A percentile compares a stretch with the other conserved stretches of the same genome.
Evolutionary conservation across 768 basidiomycete genomes (phyloP).

Genomic region (Cyathus striatus): DNA sequence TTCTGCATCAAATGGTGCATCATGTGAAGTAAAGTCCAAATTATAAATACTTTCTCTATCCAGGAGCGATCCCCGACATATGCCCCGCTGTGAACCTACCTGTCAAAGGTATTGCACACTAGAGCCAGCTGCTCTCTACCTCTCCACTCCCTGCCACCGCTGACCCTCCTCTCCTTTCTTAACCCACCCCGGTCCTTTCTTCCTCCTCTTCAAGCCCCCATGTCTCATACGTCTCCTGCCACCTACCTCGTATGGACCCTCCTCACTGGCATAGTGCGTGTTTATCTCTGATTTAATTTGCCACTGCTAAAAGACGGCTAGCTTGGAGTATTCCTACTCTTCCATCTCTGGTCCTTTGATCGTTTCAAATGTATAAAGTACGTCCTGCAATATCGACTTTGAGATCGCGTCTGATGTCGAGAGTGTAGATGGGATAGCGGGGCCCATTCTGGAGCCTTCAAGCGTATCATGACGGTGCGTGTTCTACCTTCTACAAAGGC

Average conservation of each 20-base stretch:
- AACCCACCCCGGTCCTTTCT: not conserved
- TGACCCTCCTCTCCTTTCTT: not conserved
- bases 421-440: conserved; percentile 64
- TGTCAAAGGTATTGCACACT: not conserved
- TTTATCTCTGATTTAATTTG: too few species aligned
- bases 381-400: conserved; percentile 10
- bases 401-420: not conserved
- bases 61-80: too few species aligned
- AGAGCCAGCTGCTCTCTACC: not conserved
- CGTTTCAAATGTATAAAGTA: conserved; percentile 70
- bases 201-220: conserved; percentile 14
- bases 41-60: too few species aligned
- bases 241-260: conserved; percentile 62
- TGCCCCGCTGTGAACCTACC: too few species aligned
- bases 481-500: not conserved
- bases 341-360: conserved; percentile 79
- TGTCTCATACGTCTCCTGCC: conserved; percentile 62
- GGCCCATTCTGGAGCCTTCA: conserved; percentile 68
- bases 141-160: not conserved
- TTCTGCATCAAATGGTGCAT: not conserved
- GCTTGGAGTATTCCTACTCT: conserved; percentile 60
- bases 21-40: too few species aligned
- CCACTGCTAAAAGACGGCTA: conserved; percentile 19
- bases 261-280: conserved; percentile 44
- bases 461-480: conserved; percentile 79